Evolutionary conservation across 2,329 filamentous ascomycete species (phyloP), one percentile per base, ranked within the genome.

Genomic region (Aureobasidium lini): DNA sequence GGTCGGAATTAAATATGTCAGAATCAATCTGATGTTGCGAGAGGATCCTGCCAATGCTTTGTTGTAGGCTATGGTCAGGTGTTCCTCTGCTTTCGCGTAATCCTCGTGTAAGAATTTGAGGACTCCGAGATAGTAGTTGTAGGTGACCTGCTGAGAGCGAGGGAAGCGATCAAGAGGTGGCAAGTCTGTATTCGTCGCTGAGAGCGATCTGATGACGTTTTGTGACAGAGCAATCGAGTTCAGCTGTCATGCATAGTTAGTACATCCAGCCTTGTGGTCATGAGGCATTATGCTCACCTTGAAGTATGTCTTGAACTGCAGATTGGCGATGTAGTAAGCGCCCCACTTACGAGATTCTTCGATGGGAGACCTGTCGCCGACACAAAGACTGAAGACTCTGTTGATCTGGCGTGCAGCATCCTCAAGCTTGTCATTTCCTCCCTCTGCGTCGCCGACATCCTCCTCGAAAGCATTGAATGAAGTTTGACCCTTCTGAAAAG

Each of bases 241-340:
- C 63, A 97, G 79, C 77, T 82, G 67, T 49, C 44, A 13, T 11
- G 4, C 6, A 18, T 6, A 29, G 29, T 39, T 16, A 54, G 49
- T 18, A 36, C 47, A n/a, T 40, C 13, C 13, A 23, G 6, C 4
- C 23, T 23, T 5, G 16, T 16, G 3, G n/a, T 10, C 8, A 4
- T 6, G 6, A 28, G 44, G 18, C 37, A 10, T 11, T 13, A 18
- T 40, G 2, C 54, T 40, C 72, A 80, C 80, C 75, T 90, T 95
- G 79, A 99, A 99, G 73, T 97, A 96, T 1, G 92, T 97, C 75
- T 97, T 97, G 83, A 99, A 99, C 13, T 96, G 80, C 7, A 99
- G 81, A 70, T 96, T 97, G 69, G 92, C 90, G 64, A 93, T 87
- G 72, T 91, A 92, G 77, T 99, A 99, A 49, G 96, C 89, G 6